Percentiles rank a stretch among this genome's conserved stretches.
These are phyloP conservation scores for Candida andamanensis DNA, from an alignment of 805 yeast genomes.

Conservation along the genomic window DNA sequence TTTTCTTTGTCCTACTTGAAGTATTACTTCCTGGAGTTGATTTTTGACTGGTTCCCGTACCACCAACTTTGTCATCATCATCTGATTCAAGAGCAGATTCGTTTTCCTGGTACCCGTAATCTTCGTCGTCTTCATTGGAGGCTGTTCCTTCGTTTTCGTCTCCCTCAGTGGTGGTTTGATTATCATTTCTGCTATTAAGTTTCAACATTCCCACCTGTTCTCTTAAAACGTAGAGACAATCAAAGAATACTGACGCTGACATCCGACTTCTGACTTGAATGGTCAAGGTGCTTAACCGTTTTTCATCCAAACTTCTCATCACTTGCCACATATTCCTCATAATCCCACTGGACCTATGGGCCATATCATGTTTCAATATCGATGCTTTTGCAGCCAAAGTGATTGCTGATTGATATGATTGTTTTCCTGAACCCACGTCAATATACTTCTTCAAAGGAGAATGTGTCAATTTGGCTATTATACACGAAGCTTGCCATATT, in stretches of 20 bases:
- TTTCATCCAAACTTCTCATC: conserved; percentile 62
- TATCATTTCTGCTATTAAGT: conserved; percentile 34
- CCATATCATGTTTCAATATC: conserved; percentile 84
- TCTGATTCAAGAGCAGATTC: conserved; percentile 21
- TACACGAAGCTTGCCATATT: conserved; percentile 89
- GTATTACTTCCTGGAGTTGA: conserved; percentile 36
- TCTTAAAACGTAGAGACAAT: conserved; percentile 76
- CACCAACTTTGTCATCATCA: conserved; percentile 11
- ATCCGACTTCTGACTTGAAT: conserved; percentile 74
- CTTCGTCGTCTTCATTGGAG: conserved; percentile 20
- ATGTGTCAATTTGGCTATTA: conserved; percentile 72
- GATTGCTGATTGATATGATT: conserved; percentile 62
- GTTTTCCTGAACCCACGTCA: conserved; percentile 68
- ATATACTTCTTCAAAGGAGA: conserved; percentile 64
- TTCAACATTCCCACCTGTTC: conserved; percentile 86
- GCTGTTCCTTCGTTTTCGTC: conserved; percentile 23
- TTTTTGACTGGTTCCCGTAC: conserved; percentile 18
- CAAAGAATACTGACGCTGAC: conserved; percentile 92
- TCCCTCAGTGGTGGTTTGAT: conserved; percentile 20
- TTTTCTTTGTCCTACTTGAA: conserved; percentile 32
- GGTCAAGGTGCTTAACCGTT: conserved; percentile 32
- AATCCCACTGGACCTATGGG: conserved; percentile 88
- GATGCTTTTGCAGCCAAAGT: conserved; percentile 72
- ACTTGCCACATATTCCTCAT: conserved; percentile 93
- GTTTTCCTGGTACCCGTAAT: conserved; percentile 15